Evolutionary conservation across 1,139 yeast species (phyloP), one percentile per base, ranked within the genome.

Genomic region (Sugiyamaella sp.): DNA sequence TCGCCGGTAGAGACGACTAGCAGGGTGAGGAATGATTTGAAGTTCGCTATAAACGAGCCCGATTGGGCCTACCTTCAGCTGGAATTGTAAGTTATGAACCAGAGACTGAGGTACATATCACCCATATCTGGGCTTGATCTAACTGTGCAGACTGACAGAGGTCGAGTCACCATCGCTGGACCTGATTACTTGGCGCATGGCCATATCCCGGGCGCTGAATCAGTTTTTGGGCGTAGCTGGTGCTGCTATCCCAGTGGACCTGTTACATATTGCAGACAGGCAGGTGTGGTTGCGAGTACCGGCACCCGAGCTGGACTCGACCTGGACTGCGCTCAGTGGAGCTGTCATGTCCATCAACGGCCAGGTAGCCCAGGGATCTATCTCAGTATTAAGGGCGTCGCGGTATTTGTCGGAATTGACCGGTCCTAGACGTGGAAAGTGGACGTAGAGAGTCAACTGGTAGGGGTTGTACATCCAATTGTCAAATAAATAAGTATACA

Each of bases 221-320:
- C 67, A 68, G 49, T 65, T 71, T 46, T 65, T 71, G 39, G 82
- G 82, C 1, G 38, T 73, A 2, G 57, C 71, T 21, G 82, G 81
- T 1, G 73, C 72, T 42, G 70, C 80, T 2, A 65, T 73, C 1
- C 74, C 73, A 9, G 67, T 73, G 19, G 82, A 79, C 56, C 61
- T 78, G 16, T 57, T 77, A 50, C 70, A 69, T 27, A 46, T 57
- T 14, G 57, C 51, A 2, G 58, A 52, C 4, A 56, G 62, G 58
- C 50, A 56, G 63, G 49, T 60, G 58, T 50, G 66, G 65, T 52
- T 67, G 20, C 54, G 71, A 22, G 70, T 54, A 39, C 69, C 56
- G 17, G 66, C 56, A 44, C 32, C 62, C 9, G 63, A 61, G 17
- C 51, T 68, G 19, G 59, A 65, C 2, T 53, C 54, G 21, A 63